Percentiles rank a stretch among this genome's conserved stretches.
phyloP scores from a whole-genome alignment of 176 grass and related monocot genomes.

The Lolium perenne region DNA sequence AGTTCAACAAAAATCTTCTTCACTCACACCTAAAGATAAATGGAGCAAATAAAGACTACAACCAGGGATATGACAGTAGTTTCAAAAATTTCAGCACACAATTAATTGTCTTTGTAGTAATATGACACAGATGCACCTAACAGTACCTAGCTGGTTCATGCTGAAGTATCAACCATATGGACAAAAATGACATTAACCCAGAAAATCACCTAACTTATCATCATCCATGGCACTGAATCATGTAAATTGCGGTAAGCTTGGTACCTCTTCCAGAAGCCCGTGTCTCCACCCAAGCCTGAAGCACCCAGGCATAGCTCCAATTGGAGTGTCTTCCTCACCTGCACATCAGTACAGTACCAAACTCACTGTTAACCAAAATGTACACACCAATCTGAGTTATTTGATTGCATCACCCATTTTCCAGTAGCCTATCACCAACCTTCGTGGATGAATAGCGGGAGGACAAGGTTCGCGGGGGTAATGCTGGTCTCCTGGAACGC shows the following conservation, averaged over 20 bases:
- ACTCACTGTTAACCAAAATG: not conserved
- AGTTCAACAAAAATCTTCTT: not conserved
- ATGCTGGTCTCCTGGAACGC: slow-evolving; percentile 86
- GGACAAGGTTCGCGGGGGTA: slow-evolving; percentile 80
- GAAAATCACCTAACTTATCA: slow-evolving; percentile 10
- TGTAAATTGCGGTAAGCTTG: not conserved
- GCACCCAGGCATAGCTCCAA: slow-evolving; percentile 98
- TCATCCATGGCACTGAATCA: not conserved
- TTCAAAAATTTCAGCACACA: not conserved
- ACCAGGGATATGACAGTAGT: too few species aligned
- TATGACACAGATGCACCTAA: not conserved
- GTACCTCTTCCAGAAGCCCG: slow-evolving; percentile 90
- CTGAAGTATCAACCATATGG: not conserved
- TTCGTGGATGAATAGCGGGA: slow-evolving; percentile 97
- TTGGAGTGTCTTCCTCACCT: slow-evolving; percentile 89
- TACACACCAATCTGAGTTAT: not conserved
- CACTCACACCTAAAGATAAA: not conserved
- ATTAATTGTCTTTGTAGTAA: not conserved
- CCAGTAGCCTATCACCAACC: slow-evolving; percentile 33
- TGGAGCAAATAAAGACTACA: not conserved
- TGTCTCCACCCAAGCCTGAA: slow-evolving; percentile 95
- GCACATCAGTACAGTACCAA: not conserved
- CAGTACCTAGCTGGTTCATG: not conserved
- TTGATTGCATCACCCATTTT: not conserved
- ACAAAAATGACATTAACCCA: not conserved